A percentile compares a stretch with the other conserved stretches of the same genome.
Evolutionary conservation across 257 asterid species (phyloP).

Genomic region (Solanum megistacrolobum): DNA sequence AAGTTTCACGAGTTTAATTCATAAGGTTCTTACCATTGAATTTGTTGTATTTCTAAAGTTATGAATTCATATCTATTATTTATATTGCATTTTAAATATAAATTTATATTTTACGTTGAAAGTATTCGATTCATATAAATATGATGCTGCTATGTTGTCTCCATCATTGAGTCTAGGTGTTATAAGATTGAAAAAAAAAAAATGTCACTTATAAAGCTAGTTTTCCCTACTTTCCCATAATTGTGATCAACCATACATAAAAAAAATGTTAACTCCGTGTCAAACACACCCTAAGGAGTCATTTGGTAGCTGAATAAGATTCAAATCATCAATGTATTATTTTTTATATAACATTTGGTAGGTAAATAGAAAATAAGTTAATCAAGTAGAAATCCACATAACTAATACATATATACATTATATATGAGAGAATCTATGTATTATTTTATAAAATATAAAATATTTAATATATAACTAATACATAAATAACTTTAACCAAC

Average conservation of each 20-base stretch:
- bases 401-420: too few species aligned
- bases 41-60: neutral
- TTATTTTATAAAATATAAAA: too few species aligned
- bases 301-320: neutral
- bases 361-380: neutral
- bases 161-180: neutral
- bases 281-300: neutral
- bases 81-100: too few species aligned
- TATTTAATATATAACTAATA: too few species aligned
- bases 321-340: too few species aligned
- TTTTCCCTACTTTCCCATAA: neutral
- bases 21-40: neutral
- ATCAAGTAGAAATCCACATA: too few species aligned
- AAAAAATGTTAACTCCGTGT: too few species aligned
- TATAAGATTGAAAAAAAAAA: too few species aligned
- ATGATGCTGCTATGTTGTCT: neutral
- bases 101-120: too few species aligned
- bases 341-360: too few species aligned
- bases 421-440: too few species aligned
- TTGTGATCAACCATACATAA: neutral
- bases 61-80: too few species aligned
- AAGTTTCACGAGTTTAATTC: neutral
- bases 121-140: neutral
- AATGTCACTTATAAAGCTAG: neutral
- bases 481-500: neutral